Percentiles rank a stretch among this genome's conserved stretches.
phyloP scores from a whole-genome alignment of 2,329 filamentous ascomycete species.

The Fusarium sp. region DNA sequence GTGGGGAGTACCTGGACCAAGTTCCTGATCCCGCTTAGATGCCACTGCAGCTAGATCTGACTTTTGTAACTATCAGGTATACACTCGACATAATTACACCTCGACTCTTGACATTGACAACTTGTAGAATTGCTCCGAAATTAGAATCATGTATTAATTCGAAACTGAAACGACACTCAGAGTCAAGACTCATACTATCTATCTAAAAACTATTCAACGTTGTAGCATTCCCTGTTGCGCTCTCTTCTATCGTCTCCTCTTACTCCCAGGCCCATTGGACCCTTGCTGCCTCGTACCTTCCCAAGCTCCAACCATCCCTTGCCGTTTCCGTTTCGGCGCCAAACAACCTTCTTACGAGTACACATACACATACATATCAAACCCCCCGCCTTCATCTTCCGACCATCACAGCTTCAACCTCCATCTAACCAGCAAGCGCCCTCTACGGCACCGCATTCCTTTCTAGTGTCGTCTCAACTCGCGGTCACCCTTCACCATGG shows the following conservation, averaged over 20 bases:
- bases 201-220: neutral
- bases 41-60: constrained; percentile 15
- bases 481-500: constrained; percentile 58
- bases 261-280: constrained; percentile 15
- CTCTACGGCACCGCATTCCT: neutral
- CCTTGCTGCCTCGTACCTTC: constrained; percentile 37
- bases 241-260: neutral
- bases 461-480: neutral
- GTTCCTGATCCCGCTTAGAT: constrained; percentile 21
- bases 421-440: neutral
- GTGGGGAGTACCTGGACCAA: constrained; percentile 28
- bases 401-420: constrained; percentile 18
- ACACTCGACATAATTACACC: constrained; percentile 9
- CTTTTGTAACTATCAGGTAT: constrained; percentile 28
- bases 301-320: constrained; percentile 33
- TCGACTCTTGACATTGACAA: constrained; percentile 1
- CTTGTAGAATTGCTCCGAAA: constrained; percentile 16
- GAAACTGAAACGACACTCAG: neutral
- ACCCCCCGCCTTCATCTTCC: constrained; percentile 24
- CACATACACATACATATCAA: constrained; percentile 13
- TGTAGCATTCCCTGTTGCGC: neutral
- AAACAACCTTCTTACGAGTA: constrained; percentile 38
- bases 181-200: neutral
- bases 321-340: constrained; percentile 24
- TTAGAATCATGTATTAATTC: neutral